phyloP scores from a whole-genome alignment of 306 rosid species.

The Vigna hirtella region DNA sequence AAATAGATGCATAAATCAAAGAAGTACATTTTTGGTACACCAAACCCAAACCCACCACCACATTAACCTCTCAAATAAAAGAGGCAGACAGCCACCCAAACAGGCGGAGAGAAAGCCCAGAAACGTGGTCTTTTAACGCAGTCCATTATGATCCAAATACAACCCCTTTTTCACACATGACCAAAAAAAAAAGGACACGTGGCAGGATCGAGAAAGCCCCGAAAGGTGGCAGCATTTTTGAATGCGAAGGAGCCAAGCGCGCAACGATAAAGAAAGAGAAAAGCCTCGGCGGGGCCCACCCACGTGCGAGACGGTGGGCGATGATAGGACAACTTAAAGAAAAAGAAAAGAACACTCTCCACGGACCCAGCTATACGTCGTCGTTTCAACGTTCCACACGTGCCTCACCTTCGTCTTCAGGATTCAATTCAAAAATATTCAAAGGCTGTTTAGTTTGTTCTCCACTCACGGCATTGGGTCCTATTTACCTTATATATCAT shows the following conservation, averaged over 20 bases:
- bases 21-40: conserved; percentile 10
- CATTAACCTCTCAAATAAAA: neutral
- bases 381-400: conserved; percentile 46
- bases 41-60: conserved; percentile 21
- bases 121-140: conserved; percentile 8
- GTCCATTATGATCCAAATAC: conserved; percentile 1
- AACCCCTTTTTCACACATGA: neutral
- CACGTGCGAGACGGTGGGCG: conserved; percentile 51
- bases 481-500: conserved; percentile 20
- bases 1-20: too few relatives aligned
- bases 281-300: conserved; percentile 51
- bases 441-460: conserved; percentile 2
- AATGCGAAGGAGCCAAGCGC: conserved; percentile 70
- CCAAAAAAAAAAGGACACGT: conserved; percentile 37
- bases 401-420: conserved; percentile 28
- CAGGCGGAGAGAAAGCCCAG: neutral
- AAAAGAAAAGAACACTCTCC: conserved; percentile 9
- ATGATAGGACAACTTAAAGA: conserved; percentile 44
- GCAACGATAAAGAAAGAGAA: conserved; percentile 41
- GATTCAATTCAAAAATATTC: conserved; percentile 40
- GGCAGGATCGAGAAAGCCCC: conserved; percentile 2
- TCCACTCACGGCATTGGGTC: conserved; percentile 10
- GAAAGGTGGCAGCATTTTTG: conserved; percentile 52
- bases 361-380: conserved; percentile 50
- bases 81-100: neutral